phyloP scores from a whole-genome alignment of 495 filamentous ascomycete genomes.

The Talaromyces stipitatus region DNA sequence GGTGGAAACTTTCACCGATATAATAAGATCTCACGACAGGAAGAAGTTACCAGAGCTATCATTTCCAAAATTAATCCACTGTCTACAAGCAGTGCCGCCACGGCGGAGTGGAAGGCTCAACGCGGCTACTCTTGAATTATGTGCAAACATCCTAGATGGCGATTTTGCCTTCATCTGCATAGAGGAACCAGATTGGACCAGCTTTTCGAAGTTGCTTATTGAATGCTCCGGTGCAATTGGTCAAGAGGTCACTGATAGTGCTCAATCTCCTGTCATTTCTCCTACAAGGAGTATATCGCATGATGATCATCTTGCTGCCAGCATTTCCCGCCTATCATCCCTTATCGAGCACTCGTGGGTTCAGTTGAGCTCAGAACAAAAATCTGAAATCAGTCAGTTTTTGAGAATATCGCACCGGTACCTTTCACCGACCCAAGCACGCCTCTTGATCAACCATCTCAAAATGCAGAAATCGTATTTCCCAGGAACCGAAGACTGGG shows the following conservation, averaged over 20 bases:
- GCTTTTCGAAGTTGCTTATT: slow-evolving; percentile 42
- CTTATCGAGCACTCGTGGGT: slow-evolving; percentile 35
- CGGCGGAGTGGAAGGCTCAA: slow-evolving; percentile 45
- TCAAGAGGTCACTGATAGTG: slow-evolving; percentile 12
- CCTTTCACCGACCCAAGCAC: slow-evolving; percentile 35
- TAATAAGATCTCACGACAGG: slow-evolving; percentile 43
- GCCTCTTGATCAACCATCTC: slow-evolving; percentile 32
- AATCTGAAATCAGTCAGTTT: slow-evolving; percentile 28
- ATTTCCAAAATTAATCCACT: slow-evolving; percentile 45
- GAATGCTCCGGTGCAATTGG: slow-evolving; percentile 57
- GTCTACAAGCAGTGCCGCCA: slow-evolving; percentile 47
- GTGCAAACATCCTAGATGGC: slow-evolving; percentile 33
- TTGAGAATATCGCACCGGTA: slow-evolving; percentile 30
- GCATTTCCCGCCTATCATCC: slow-evolving; percentile 30
- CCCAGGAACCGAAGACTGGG: slow-evolving; percentile 62
- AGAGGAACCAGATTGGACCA: slow-evolving; percentile 23
- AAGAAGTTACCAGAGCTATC: slow-evolving; percentile 54
- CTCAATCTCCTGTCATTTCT: not conserved
- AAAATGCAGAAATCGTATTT: slow-evolving; percentile 50
- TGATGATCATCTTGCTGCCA: slow-evolving; percentile 24
- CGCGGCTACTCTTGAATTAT: slow-evolving; percentile 48
- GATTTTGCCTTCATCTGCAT: slow-evolving; percentile 26
- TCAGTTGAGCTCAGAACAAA: slow-evolving; percentile 30
- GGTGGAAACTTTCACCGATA: slow-evolving; percentile 58
- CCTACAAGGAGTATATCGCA: not conserved